Percentiles rank a stretch among this genome's conserved stretches.
phyloP scores from a whole-genome alignment of 2,329 filamentous ascomycete genomes.

The Metarhizium anisopliae region DNA sequence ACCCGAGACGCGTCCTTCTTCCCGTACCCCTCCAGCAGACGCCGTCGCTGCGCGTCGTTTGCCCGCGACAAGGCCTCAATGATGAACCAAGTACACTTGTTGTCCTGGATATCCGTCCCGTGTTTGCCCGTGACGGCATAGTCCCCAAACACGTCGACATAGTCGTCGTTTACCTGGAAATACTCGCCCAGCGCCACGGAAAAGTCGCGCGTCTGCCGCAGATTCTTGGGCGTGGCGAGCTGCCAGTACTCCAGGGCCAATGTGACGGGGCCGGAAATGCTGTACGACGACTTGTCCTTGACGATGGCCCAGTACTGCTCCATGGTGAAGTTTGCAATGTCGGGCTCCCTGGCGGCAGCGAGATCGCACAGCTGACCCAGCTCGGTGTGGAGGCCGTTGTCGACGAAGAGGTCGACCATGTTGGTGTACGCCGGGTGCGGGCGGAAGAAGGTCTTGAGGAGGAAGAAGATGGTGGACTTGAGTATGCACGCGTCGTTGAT shows the following conservation, averaged over 20 bases:
- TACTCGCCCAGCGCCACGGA: conserved; percentile 96
- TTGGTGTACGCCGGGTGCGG: conserved; percentile 80
- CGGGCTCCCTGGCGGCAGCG: conserved; percentile 85
- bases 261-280: conserved; percentile 94
- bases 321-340: conserved; percentile 88
- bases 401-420: conserved; percentile 90
- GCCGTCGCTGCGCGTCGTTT: conserved; percentile 72
- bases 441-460: conserved; percentile 90
- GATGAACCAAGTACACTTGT: conserved; percentile 98
- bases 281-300: conserved; percentile 98
- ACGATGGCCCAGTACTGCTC: conserved; percentile 97
- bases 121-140: conserved; percentile 93
- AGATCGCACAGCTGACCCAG: conserved; percentile 89
- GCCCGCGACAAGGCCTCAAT: conserved; percentile 80
- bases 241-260: conserved; percentile 78
- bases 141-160: conserved; percentile 92
- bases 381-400: conserved; percentile 87
- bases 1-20: conserved; percentile 58
- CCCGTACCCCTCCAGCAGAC: conserved; percentile 88
- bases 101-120: conserved; percentile 96
- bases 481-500: conserved; percentile 99
- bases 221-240: conserved; percentile 76
- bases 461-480: conserved; percentile 77
- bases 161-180: conserved; percentile 98
- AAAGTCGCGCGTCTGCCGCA: conserved; percentile 81